Evolutionary conservation across 768 basidiomycete species (phyloP).

Genomic region (Leccinum truebloodii): DNA sequence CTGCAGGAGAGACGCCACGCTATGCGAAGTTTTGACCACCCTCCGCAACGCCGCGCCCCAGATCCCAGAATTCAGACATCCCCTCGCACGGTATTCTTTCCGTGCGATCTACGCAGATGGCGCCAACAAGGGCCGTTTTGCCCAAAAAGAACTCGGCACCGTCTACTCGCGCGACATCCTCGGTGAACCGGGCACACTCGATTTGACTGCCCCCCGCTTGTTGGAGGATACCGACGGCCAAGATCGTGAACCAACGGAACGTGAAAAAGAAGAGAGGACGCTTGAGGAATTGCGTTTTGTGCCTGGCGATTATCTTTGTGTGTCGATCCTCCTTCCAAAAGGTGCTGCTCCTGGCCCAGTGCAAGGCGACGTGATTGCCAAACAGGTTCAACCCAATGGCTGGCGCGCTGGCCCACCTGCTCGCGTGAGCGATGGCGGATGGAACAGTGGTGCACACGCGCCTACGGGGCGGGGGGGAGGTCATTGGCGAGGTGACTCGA

Average conservation of each 20-base stretch:
- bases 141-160: conserved; percentile 77
- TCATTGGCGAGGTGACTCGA: conserved; percentile 76
- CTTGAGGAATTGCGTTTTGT: conserved; percentile 79
- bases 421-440: conserved; percentile 48
- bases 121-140: conserved; percentile 66
- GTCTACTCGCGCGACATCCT: conserved; percentile 85
- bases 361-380: conserved; percentile 46
- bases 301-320: conserved; percentile 76
- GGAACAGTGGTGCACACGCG: conserved; percentile 43
- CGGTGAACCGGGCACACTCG: conserved; percentile 70
- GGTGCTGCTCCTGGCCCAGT: conserved; percentile 44
- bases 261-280: conserved; percentile 65
- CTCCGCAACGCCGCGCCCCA: conserved; percentile 71
- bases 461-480: conserved; percentile 57
- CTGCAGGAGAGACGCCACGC: conserved; percentile 77
- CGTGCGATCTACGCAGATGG: conserved; percentile 77
- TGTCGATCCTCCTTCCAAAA: conserved; percentile 77
- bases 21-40: conserved; percentile 76
- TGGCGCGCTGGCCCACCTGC: conserved; percentile 38
- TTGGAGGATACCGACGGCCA: conserved; percentile 48
- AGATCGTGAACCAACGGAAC: conserved; percentile 37
- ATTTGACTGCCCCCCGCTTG: conserved; percentile 58
- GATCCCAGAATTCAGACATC: conserved; percentile 73
- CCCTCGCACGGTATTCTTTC: conserved; percentile 81
- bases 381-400: conserved; percentile 37